Evolutionary conservation across 371 early-diverging fungal genomes (phyloP), one percentile per base, ranked within the genome.

Genomic region (Mucor sp.): DNA sequence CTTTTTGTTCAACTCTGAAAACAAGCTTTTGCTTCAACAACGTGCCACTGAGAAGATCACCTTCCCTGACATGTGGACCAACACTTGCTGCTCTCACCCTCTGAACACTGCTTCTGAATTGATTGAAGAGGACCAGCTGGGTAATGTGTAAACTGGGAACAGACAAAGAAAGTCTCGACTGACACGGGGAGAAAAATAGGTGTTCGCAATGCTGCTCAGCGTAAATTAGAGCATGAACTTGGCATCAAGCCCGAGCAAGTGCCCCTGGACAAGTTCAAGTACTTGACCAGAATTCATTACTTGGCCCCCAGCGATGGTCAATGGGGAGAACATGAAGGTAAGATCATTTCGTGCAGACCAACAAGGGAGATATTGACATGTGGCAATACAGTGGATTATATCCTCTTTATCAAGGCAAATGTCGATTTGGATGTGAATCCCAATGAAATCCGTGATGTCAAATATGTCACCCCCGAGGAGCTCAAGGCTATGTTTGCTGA

Each of bases 81-180:
- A 99, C 83, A 97, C 99, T 9, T 97, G 98, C 84, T 99, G 99
- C 83, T 95, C 95, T 44, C 99, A 99, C 74, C 99, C 99, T 17
- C 87, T 97, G 63, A 89, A 91, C 75, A 85, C 80, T 12, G 76
- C 87, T n/a, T 86, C 85, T 15, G 99, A 97, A 81, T 72, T 95
- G 44, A 89, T 90, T 28, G 95, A 94, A 71, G 78, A 81, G 62
- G 87, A 89, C 17, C 95, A 95, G 77, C 75, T 87, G 27, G 91
- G 92, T 86, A 76, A 66, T 62, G 43, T 30, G 30, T 2, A 6
- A 30, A 2, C 30, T 30, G 30, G 6, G 30, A 6, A n/a, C n/a
- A n/a, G n/a, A n/a, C n/a, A n/a, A n/a, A n/a, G n/a, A n/a, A n/a
- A n/a, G n/a, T n/a, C 30, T 30, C 4, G 30, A 30, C 47, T 19